Evolutionary conservation across 1,284 basidiomycete genomes (phyloP).

Genomic region (Thecaphora thlaspeos): DNA sequence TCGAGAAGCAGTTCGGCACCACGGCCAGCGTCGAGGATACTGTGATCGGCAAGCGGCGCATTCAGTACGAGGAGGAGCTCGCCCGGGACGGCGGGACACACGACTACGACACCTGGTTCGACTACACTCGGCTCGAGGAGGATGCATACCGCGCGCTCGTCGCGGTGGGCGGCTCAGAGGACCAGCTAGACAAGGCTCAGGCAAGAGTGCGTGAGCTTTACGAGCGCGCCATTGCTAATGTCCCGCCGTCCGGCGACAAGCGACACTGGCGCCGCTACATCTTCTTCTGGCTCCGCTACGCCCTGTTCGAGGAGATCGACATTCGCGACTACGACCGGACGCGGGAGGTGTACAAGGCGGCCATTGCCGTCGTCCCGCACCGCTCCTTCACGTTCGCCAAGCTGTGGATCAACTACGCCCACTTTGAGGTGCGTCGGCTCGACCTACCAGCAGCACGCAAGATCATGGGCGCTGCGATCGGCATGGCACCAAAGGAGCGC

Average conservation of each 20-base stretch:
- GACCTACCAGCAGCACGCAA: slow-evolving; percentile 83
- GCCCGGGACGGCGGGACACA: slow-evolving; percentile 61
- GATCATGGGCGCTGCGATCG: slow-evolving; percentile 84
- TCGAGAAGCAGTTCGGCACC: slow-evolving; percentile 96
- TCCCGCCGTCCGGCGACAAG: slow-evolving; percentile 82
- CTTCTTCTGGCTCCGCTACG: slow-evolving; percentile 94
- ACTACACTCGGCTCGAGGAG: too few species aligned
- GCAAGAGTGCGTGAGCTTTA: slow-evolving; percentile 84
- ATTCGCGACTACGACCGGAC: slow-evolving; percentile 82
- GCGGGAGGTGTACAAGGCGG: slow-evolving; percentile 89
- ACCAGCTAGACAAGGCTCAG: slow-evolving; percentile 22
- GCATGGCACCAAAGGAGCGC: slow-evolving; percentile 89
- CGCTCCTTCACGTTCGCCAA: slow-evolving; percentile 97
- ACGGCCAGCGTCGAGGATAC: slow-evolving; percentile 85
- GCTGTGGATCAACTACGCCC: slow-evolving; percentile 71
- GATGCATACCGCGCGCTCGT: too few species aligned
- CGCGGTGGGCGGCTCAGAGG: too few species aligned
- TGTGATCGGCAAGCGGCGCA: slow-evolving; percentile 90
- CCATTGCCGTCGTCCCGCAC: slow-evolving; percentile 84
- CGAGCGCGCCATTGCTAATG: slow-evolving; percentile 91
- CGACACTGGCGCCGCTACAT: slow-evolving; percentile 80
- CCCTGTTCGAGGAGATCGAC: slow-evolving; percentile 94
- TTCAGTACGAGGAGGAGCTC: slow-evolving; percentile 73
- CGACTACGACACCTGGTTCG: too few species aligned
- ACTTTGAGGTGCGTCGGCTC: slow-evolving; percentile 84